A percentile compares a stretch with the other conserved stretches of the same genome.
Conservation (phyloP, 2,329 filamentous ascomycete genomes). For the Botrytis cinerea region DNA sequence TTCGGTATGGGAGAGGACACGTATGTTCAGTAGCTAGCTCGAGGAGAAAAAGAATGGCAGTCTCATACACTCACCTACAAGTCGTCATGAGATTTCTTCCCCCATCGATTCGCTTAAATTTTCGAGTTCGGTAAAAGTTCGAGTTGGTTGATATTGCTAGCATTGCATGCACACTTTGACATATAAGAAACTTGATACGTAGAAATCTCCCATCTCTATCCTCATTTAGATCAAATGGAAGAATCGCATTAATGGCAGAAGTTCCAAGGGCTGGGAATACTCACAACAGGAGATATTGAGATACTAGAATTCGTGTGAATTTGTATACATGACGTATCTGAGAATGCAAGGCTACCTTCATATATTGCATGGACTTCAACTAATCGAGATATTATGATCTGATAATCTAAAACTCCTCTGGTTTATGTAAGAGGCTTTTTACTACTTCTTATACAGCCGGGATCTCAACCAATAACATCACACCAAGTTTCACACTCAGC, state of each 20-base stretch:
- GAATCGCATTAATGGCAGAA: not conserved
- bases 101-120: not conserved
- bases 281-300: not conserved
- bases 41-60: not conserved
- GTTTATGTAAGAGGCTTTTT: not conserved
- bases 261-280: not conserved
- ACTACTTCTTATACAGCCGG: not conserved
- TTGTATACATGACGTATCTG: not conserved
- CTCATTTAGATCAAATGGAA: not conserved
- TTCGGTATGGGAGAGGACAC: not conserved
- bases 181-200: not conserved
- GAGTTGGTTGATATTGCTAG: not conserved
- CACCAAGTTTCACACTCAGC: not conserved
- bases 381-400: not conserved
- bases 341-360: not conserved
- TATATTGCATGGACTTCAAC: not conserved
- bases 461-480: not conserved
- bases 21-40: not conserved
- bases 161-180: not conserved
- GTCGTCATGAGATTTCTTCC: not conserved
- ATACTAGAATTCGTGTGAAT: not conserved
- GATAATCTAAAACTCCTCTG: not conserved
- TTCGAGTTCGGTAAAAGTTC: not conserved
- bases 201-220: too few relatives aligned
- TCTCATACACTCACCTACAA: accelerated